Evolutionary conservation across 805 yeast genomes (phyloP).

Genomic region (Ogataea corticis): DNA sequence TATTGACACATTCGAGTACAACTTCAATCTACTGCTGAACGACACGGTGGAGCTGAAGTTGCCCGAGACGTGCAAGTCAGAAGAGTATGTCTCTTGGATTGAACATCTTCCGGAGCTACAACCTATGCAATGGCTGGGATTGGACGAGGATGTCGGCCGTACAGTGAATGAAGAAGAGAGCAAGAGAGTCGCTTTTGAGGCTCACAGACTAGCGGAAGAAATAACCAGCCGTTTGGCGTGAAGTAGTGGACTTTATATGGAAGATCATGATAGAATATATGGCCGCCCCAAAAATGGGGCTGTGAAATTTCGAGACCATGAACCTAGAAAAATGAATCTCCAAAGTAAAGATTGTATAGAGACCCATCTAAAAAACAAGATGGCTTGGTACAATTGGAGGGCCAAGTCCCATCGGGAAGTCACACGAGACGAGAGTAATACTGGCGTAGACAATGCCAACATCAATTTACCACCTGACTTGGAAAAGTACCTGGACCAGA

Average conservation of each 20-base stretch:
- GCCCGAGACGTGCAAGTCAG: constrained; percentile 48
- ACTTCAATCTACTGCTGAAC: constrained; percentile 43
- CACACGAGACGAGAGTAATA: not conserved
- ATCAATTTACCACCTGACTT: constrained; percentile 27
- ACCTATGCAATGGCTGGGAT: constrained; percentile 33
- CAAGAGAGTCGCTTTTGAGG: constrained; percentile 5
- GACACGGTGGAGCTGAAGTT: constrained; percentile 30
- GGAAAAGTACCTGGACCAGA: constrained; percentile 25
- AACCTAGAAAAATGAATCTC: not conserved
- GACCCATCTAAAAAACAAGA: no score
- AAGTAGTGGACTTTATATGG: no score
- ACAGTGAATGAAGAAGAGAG: constrained; percentile 9
- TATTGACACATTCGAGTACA: constrained; percentile 39
- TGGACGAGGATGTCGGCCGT: constrained; percentile 17
- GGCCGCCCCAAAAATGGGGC: not conserved
- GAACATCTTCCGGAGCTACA: constrained; percentile 51
- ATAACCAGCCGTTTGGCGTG: not conserved
- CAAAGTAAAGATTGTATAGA: no score
- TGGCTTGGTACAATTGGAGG: constrained; percentile 5
- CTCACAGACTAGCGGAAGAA: not conserved
- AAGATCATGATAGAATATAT: not conserved
- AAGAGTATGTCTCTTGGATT: constrained; percentile 50
- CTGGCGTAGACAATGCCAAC: not conserved
- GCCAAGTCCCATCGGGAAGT: not conserved
- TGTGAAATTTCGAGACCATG: not conserved